These are phyloP conservation scores for Beauveria bassiana DNA, from an alignment of 2,329 filamentous ascomycete species.

Conservation along the genomic window DNA sequence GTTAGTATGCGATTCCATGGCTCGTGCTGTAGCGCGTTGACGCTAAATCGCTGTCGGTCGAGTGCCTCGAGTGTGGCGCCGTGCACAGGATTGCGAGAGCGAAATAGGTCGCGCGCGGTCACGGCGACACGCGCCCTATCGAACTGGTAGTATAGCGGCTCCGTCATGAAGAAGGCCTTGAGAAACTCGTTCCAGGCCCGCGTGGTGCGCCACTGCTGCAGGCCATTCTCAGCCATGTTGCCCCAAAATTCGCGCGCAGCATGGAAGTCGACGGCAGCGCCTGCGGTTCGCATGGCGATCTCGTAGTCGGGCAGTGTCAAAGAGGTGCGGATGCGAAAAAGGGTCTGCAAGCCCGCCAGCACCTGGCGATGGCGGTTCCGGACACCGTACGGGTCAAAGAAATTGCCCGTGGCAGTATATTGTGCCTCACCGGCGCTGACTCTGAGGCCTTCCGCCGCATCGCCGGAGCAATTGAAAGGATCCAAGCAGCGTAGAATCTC, in stretches of 20 bases:
- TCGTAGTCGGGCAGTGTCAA: constrained; percentile 34
- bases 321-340: constrained; percentile 27
- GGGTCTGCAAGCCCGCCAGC: constrained; percentile 25
- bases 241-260: constrained; percentile 30
- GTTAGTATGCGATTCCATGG: constrained; percentile 25
- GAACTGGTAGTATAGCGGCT: constrained; percentile 39
- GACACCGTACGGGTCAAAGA: constrained; percentile 37
- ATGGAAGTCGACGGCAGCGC: constrained; percentile 31
- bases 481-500: constrained; percentile 57
- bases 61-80: constrained; percentile 18
- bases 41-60: constrained; percentile 24
- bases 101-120: constrained; percentile 31
- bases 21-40: constrained; percentile 19
- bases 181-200: constrained; percentile 37
- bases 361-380: constrained; percentile 33
- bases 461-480: constrained; percentile 44
- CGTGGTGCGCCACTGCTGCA: constrained; percentile 24
- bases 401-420: constrained; percentile 27
- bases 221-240: constrained; percentile 20
- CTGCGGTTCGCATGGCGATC: constrained; percentile 39
- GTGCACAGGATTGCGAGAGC: constrained; percentile 12
- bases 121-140: constrained; percentile 34
- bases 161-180: constrained; percentile 38
- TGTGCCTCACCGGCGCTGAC: constrained; percentile 33
- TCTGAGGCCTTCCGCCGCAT: constrained; percentile 34